A percentile compares a stretch with the other conserved stretches of the same genome.
Conservation (phyloP, 2,329 filamentous ascomycete species). For the Alternaria sp. region DNA sequence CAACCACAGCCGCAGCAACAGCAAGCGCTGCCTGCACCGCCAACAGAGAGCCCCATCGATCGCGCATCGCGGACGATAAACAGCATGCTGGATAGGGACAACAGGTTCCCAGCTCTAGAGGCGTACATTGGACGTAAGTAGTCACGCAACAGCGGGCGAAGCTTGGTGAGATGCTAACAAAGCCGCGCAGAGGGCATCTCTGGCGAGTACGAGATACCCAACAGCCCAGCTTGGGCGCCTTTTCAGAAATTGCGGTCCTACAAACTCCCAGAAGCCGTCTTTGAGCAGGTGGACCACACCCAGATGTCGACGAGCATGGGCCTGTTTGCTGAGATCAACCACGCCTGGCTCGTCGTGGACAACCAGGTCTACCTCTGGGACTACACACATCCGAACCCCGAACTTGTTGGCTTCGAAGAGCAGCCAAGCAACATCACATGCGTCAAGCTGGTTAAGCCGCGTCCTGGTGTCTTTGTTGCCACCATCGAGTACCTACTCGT, state of each 20-base stretch:
- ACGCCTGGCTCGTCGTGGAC: slow-evolving; percentile 95
- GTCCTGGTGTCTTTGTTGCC: slow-evolving; percentile 84
- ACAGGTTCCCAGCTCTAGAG: slow-evolving; percentile 86
- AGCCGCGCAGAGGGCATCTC: slow-evolving; percentile 77
- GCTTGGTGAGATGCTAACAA: slow-evolving; percentile 39
- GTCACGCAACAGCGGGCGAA: background rate
- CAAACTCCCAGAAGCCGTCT: slow-evolving; percentile 88
- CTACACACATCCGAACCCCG: slow-evolving; percentile 90
- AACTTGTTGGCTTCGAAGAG: slow-evolving; percentile 91
- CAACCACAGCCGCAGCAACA: slow-evolving; percentile 36
- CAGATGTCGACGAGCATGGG: slow-evolving; percentile 94
- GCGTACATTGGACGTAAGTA: slow-evolving; percentile 84
- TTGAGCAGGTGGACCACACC: slow-evolving; percentile 88
- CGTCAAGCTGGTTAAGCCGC: slow-evolving; percentile 87
- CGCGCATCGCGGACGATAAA: slow-evolving; percentile 87
- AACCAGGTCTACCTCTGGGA: slow-evolving; percentile 98
- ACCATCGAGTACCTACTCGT: slow-evolving; percentile 89
- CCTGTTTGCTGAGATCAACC: slow-evolving; percentile 90
- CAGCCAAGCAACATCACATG: slow-evolving; percentile 86
- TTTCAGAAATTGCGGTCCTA: slow-evolving; percentile 89
- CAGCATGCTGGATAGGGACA: slow-evolving; percentile 76
- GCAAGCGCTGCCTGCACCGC: slow-evolving; percentile 36
- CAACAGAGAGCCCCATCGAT: slow-evolving; percentile 68
- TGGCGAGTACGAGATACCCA: slow-evolving; percentile 86
- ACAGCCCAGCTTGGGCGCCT: slow-evolving; percentile 76